phyloP scores from a whole-genome alignment of 2,329 filamentous ascomycete genomes.

The Trichophyton schoenleinii region DNA sequence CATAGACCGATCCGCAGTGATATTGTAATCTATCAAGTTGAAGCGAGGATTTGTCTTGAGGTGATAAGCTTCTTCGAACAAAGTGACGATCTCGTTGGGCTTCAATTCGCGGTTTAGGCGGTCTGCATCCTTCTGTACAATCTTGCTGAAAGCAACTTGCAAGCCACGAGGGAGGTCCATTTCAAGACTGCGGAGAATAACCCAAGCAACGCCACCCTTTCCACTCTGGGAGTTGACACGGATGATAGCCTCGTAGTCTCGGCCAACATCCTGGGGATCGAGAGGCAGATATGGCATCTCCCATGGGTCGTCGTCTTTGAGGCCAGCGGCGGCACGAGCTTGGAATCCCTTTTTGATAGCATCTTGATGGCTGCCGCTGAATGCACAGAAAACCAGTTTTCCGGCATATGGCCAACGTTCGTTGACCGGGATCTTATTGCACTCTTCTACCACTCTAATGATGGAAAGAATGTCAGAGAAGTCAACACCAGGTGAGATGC shows the following conservation, averaged over 20 bases:
- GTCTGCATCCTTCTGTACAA: constrained; percentile 75
- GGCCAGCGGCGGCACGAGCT: constrained; percentile 49
- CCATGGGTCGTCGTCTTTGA: constrained; percentile 58
- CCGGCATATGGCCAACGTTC: constrained; percentile 83
- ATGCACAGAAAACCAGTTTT: constrained; percentile 81
- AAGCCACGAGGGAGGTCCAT: constrained; percentile 87
- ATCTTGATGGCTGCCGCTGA: constrained; percentile 86
- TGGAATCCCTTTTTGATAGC: constrained; percentile 83
- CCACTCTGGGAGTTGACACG: constrained; percentile 94
- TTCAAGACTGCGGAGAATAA: constrained; percentile 76
- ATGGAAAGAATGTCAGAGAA: constrained; percentile 79
- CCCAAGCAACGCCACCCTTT: constrained; percentile 89
- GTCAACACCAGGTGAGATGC: constrained; percentile 71
- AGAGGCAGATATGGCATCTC: constrained; percentile 82
- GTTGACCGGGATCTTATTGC: constrained; percentile 90
- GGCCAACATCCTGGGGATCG: constrained; percentile 83
- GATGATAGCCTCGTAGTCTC: constrained; percentile 96
- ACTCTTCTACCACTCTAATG: constrained; percentile 79
- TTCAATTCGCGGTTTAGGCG: constrained; percentile 70
- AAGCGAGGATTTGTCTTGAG: constrained; percentile 75
- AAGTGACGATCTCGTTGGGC: constrained; percentile 65
- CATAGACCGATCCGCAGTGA: constrained; percentile 65
- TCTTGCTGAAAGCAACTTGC: constrained; percentile 77
- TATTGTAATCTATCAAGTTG: constrained; percentile 79
- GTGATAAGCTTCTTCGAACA: constrained; percentile 86